A percentile compares a stretch with the other conserved stretches of the same genome.
phyloP scores from a whole-genome alignment of 345 rosid species.

The Triadica sebifera region DNA sequence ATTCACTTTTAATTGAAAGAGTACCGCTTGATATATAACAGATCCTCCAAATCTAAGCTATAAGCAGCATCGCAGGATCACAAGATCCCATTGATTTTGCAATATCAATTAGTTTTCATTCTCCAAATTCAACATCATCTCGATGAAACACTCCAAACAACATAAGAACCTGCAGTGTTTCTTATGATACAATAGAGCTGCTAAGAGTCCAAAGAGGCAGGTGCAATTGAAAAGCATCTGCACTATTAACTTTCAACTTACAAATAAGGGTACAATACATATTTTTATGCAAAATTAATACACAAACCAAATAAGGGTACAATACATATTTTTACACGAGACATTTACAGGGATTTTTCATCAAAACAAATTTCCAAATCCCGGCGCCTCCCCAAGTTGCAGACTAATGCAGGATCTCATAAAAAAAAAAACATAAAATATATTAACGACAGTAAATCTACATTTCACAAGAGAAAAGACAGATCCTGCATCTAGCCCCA shows the following conservation, averaged over 20 bases:
- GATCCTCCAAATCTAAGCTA: too few relatives aligned
- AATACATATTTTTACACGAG: slow-evolving; percentile 31
- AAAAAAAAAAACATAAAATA: slow-evolving; percentile 4
- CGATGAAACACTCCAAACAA: too few relatives aligned
- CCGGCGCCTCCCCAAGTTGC: slow-evolving; percentile 26
- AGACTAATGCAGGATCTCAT: slow-evolving; percentile 9
- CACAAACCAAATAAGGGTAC: neutral
- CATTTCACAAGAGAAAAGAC: slow-evolving; percentile 7
- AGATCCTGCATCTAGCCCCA: slow-evolving; percentile 8
- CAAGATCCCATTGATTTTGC: too few relatives aligned
- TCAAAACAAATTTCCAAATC: slow-evolving; percentile 63
- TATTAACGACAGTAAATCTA: slow-evolving; percentile 16
- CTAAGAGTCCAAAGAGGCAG: too few relatives aligned
- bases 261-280: too few relatives aligned
- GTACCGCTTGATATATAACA: too few relatives aligned
- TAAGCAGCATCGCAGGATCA: too few relatives aligned
- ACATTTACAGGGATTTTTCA: slow-evolving; percentile 48
- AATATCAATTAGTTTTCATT: too few relatives aligned
- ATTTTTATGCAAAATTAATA: neutral
- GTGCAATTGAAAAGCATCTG: neutral
- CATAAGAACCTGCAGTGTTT: too few relatives aligned
- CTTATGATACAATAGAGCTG: too few relatives aligned
- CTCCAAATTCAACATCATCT: too few relatives aligned
- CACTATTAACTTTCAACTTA: neutral
- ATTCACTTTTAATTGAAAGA: too few relatives aligned